Conservation (phyloP, 176 grass and related monocot species). For the Calamus simplicifolius region DNA sequence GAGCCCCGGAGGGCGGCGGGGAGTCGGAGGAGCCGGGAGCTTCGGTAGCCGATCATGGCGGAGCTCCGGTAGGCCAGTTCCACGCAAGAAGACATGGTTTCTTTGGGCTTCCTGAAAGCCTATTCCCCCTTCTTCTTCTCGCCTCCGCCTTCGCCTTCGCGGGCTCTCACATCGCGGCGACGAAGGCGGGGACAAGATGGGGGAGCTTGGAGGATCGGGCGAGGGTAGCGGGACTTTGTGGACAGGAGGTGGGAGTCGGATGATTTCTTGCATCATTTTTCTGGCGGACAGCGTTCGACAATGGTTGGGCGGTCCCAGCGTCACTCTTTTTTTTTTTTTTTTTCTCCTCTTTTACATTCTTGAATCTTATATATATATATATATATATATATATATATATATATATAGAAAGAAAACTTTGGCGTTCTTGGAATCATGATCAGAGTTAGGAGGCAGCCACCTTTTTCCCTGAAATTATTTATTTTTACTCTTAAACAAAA, state of each 20-base stretch:
- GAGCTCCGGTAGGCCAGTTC: constrained; percentile 8
- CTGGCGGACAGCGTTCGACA: background rate
- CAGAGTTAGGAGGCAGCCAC: too few relatives aligned
- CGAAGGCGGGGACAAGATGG: background rate
- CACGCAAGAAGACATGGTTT: constrained; percentile 1
- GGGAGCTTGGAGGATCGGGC: background rate
- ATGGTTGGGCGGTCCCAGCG: too few relatives aligned
- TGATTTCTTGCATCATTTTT: background rate
- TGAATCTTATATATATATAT: too few relatives aligned
- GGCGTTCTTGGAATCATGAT: too few relatives aligned
- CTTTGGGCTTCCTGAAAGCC: background rate
- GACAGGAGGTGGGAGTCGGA: too few relatives aligned
- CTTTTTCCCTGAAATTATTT: too few relatives aligned
- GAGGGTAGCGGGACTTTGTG: background rate
- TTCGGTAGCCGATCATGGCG: constrained; percentile 38
- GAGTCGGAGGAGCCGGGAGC: constrained; percentile 30
- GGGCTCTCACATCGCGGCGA: background rate
- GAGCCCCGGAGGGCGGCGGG: constrained; percentile 28
- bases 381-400: too few relatives aligned
- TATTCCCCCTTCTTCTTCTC: background rate
- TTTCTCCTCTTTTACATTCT: too few relatives aligned
- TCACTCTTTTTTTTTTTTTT: too few relatives aligned
- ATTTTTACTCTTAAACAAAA: too few relatives aligned
- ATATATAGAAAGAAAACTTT: too few relatives aligned
- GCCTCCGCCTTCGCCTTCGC: background rate